phyloP scores from a whole-genome alignment of 2,329 filamentous ascomycete species.

The Ophiocordyceps camponoti-floridani region DNA sequence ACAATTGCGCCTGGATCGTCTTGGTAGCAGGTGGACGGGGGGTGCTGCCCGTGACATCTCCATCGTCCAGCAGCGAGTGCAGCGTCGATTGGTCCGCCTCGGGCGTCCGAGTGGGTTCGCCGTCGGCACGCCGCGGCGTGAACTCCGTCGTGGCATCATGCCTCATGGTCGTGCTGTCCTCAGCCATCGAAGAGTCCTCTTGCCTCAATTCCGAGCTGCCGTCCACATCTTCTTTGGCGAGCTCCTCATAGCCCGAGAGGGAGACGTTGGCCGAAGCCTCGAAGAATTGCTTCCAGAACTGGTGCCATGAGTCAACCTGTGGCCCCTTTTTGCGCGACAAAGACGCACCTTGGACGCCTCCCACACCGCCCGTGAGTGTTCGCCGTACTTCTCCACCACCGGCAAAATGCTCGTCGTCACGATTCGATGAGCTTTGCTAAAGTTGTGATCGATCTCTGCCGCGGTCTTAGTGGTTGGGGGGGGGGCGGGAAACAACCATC shows the following conservation, averaged over 20 bases:
- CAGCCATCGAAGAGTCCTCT: conserved; percentile 19
- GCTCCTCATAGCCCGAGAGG: conserved; percentile 82
- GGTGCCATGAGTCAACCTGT: not conserved
- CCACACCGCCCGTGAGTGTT: conserved; percentile 88
- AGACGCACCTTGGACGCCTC: conserved; percentile 69
- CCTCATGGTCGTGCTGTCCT: conserved; percentile 35
- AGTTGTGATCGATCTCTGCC: conserved; percentile 93
- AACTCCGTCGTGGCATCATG: conserved; percentile 36
- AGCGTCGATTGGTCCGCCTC: conserved; percentile 16
- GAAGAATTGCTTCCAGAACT: conserved; percentile 99
- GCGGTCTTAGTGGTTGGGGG: too few species aligned
- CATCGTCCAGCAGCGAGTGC: conserved; percentile 47
- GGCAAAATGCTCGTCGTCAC: conserved; percentile 88
- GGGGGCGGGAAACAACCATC: too few species aligned
- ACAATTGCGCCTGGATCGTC: conserved; percentile 33
- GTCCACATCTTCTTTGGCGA: conserved; percentile 32
- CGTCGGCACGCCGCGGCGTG: conserved; percentile 18
- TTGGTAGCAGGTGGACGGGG: conserved; percentile 38
- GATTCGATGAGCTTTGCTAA: conserved; percentile 89
- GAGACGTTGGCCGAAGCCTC: conserved; percentile 96
- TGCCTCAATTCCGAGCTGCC: conserved; percentile 11
- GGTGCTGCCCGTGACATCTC: conserved; percentile 47
- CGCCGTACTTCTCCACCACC: conserved; percentile 85
- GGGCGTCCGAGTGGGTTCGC: conserved; percentile 17
- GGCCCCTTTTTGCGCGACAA: not conserved